Conservation (phyloP, 2,329 filamentous ascomycete genomes). For the Claviceps sp. region DNA sequence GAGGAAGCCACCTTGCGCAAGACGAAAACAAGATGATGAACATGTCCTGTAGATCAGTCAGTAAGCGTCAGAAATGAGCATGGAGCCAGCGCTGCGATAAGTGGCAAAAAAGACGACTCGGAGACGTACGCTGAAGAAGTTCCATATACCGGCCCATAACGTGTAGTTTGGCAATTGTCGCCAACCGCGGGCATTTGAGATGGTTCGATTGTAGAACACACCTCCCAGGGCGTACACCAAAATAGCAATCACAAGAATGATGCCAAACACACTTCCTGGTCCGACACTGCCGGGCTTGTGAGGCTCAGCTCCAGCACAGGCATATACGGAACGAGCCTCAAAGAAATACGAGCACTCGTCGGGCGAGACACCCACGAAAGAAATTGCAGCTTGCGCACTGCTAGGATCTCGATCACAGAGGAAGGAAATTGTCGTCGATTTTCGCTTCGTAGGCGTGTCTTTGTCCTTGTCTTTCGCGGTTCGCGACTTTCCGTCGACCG, state of each 20-base stretch:
- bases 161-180: constrained; percentile 88
- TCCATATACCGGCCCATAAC: constrained; percentile 79
- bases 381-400: constrained; percentile 52
- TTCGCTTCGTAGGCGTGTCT: constrained; percentile 31
- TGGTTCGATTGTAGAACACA: constrained; percentile 88
- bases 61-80: not conserved
- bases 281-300: constrained; percentile 60
- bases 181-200: constrained; percentile 91
- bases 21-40: constrained; percentile 57
- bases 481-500: too few relatives aligned
- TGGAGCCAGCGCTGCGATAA: too few relatives aligned
- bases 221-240: constrained; percentile 85
- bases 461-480: constrained; percentile 1
- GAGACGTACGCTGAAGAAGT: constrained; percentile 55
- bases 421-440: constrained; percentile 83
- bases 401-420: constrained; percentile 78
- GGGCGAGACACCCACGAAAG: constrained; percentile 70
- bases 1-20: constrained; percentile 52
- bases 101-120: not conserved
- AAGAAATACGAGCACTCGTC: constrained; percentile 96
- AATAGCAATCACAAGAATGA: constrained; percentile 66
- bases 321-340: constrained; percentile 73
- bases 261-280: constrained; percentile 68
- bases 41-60: constrained; percentile 35
- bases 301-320: constrained; percentile 56